Percentiles rank a stretch among this genome's conserved stretches.
Conservation (phyloP, 305 asterid genomes). For the Fraxinus albicans region DNA sequence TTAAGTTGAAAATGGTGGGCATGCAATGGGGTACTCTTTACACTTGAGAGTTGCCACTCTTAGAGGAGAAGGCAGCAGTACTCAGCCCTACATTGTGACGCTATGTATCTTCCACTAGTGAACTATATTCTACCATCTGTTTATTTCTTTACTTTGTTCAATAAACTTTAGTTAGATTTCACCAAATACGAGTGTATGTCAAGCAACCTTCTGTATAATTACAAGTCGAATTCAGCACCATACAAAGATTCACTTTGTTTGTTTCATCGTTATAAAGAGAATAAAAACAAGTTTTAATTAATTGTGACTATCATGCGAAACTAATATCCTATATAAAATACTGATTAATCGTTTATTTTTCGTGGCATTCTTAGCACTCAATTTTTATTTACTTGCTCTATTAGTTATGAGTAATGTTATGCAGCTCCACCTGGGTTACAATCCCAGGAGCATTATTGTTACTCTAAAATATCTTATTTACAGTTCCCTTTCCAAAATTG, state of each 20-base stretch:
- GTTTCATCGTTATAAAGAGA: background rate
- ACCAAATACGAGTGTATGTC: constrained; percentile 34
- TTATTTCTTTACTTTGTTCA: background rate
- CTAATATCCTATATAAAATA: no score
- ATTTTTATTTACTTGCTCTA: no score
- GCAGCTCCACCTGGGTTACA: no score
- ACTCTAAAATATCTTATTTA: no score
- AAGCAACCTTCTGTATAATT: no score
- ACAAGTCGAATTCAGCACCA: background rate
- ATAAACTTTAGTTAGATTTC: constrained; percentile 31
- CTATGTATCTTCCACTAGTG: no score
- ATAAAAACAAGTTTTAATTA: background rate
- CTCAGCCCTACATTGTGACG: background rate
- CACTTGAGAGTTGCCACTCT: constrained; percentile 24
- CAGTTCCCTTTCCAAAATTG: no score
- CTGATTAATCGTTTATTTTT: background rate
- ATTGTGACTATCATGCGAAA: background rate
- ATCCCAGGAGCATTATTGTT: no score
- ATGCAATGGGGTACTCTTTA: constrained; percentile 20
- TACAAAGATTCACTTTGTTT: background rate
- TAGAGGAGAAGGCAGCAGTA: constrained; percentile 31
- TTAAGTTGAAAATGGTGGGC: constrained; percentile 28
- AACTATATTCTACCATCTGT: background rate
- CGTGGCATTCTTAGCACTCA: background rate
- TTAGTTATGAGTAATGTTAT: no score